phyloP scores from a whole-genome alignment of 768 basidiomycete species.

The Sarcomyxa edulis region DNA sequence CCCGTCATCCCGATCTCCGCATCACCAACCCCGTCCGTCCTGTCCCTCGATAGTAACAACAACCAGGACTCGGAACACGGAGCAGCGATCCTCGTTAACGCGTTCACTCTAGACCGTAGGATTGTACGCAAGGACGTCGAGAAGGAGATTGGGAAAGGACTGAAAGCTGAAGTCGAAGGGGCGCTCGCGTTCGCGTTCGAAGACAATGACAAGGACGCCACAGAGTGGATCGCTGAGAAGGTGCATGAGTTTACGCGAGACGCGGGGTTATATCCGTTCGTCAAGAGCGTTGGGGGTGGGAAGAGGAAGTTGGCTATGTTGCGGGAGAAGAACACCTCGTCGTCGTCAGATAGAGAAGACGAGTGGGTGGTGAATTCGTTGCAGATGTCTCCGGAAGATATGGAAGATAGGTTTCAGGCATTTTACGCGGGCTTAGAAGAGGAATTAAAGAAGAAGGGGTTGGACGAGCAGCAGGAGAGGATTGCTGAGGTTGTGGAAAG shows the following conservation, averaged over 20 bases:
- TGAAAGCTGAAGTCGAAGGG: constrained; percentile 53
- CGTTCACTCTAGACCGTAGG: constrained; percentile 49
- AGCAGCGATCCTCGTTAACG: constrained; percentile 56
- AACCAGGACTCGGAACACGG: constrained; percentile 23
- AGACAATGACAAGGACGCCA: too few relatives aligned
- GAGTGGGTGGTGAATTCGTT: constrained; percentile 38
- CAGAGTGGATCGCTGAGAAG: constrained; percentile 58
- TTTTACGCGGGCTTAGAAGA: constrained; percentile 66
- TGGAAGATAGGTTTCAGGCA: constrained; percentile 54
- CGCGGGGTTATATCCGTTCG: constrained; percentile 54
- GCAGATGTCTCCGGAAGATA: constrained; percentile 46
- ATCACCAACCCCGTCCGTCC: constrained; percentile 25
- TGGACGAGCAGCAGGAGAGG: too few relatives aligned
- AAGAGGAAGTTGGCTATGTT: constrained; percentile 7
- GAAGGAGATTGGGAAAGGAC: constrained; percentile 44
- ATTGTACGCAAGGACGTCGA: constrained; percentile 51
- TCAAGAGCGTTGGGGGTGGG: constrained; percentile 20
- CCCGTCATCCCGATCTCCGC: constrained; percentile 23
- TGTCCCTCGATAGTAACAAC: constrained; percentile 21
- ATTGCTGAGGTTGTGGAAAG: constrained; percentile 74
- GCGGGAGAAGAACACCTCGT: too few relatives aligned
- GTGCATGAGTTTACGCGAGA: constrained; percentile 54
- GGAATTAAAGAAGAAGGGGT: constrained; percentile 44
- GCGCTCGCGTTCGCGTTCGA: constrained; percentile 30
- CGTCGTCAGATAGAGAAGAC: not conserved